Base-by-base conservation (phyloP, 2,329 filamentous ascomycete genomes). In the Exophiala sideris region DNA sequence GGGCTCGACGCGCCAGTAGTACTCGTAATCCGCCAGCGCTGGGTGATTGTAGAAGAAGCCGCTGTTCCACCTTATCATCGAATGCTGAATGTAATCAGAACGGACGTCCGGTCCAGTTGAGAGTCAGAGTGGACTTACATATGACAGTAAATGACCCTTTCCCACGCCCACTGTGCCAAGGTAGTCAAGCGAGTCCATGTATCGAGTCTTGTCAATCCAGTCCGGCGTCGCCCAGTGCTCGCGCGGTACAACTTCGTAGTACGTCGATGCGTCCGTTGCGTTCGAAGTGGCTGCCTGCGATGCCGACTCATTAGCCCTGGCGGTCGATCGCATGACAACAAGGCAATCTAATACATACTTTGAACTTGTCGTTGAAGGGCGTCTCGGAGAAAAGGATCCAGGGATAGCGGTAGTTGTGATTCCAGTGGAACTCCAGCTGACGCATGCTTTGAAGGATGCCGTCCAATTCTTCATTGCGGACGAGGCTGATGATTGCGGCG, bases 1-100 rank as follows among this genome's bases (percentile, higher is more conserved):
- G 45, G 82, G 81, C 61, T 84, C 80, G 9, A 85, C 75, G 58
- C 77, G 75, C 81, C 80, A 83, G 65, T 82, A 84, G 75, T 77
- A 85, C 50, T 82, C 76, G 58, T 81, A 83, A 20, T 74, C 60
- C 60, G 34, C 69, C 67, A 61, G 72, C 64, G 61, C 68, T 62
- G 59, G 76, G 70, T 59, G 70, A 14, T 66, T 62, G 61, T 72
- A 72, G 64, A 73, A 73, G 57, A 70, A 70, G 3, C 70, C 68
- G 35, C 66, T 69, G 49, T 72, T 70, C 64, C 69, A 73, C 0
- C 71, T 65, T 50, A 70, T 71, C 70, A 73, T 73, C 60, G 71
- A 65, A 39, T 68, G 34, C 11, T 12, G 10, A 4, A 36, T 36
- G 11, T 36, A 3, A 9, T 36, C 10, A 14, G 34, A n/a, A n/a